Percentiles rank a stretch among this genome's conserved stretches.
Evolutionary conservation across 495 filamentous ascomycete genomes (phyloP).

Genomic region (Neurospora sp.): DNA sequence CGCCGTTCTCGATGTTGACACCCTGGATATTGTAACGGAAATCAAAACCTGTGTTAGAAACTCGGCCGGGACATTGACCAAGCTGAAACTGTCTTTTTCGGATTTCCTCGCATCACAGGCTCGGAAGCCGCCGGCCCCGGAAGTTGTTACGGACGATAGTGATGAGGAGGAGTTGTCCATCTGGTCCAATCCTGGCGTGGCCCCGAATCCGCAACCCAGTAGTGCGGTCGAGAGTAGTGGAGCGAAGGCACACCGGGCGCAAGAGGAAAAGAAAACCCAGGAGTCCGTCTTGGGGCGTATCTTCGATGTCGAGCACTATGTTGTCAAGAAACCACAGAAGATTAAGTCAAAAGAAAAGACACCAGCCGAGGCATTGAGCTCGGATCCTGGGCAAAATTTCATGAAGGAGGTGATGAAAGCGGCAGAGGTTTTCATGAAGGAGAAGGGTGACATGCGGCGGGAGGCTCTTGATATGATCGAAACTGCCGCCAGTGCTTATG

Average conservation of each 20-base stretch:
- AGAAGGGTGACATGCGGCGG: slow-evolving; percentile 24
- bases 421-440: slow-evolving; percentile 23
- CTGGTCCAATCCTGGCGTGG: neutral
- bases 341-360: slow-evolving; percentile 21
- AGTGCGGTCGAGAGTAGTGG: slow-evolving; percentile 16
- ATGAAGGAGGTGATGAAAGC: slow-evolving; percentile 31
- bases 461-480: slow-evolving; percentile 34
- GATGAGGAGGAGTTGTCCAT: neutral
- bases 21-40: slow-evolving; percentile 43
- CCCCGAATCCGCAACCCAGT: neutral
- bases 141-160: slow-evolving; percentile 37
- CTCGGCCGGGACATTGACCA: slow-evolving; percentile 39
- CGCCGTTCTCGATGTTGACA: slow-evolving; percentile 47
- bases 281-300: slow-evolving; percentile 45
- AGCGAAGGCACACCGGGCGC: slow-evolving; percentile 30
- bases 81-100: slow-evolving; percentile 50
- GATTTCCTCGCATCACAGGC: slow-evolving; percentile 38
- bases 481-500: slow-evolving; percentile 35
- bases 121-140: slow-evolving; percentile 35
- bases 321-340: slow-evolving; percentile 16
- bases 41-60: slow-evolving; percentile 42
- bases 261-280: slow-evolving; percentile 42
- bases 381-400: slow-evolving; percentile 25
- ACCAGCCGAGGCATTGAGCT: slow-evolving; percentile 12
- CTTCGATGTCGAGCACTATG: slow-evolving; percentile 36